phyloP scores from a whole-genome alignment of 495 filamentous ascomycete genomes.

The Echria macrotheca region DNA sequence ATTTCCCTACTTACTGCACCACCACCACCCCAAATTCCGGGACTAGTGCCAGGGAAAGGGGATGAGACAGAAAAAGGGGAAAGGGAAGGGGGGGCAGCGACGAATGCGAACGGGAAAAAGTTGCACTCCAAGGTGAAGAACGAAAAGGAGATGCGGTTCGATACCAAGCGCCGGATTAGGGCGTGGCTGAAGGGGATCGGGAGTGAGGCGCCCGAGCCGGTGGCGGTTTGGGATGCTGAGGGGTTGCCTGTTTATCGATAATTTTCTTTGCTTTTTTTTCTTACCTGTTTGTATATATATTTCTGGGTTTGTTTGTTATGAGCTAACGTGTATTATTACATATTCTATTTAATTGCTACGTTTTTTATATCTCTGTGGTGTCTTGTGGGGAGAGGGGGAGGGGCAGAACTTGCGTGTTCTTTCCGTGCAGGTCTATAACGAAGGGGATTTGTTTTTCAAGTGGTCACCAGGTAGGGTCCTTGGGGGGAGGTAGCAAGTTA shows the following conservation, averaged over 20 bases:
- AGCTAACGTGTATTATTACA: background rate
- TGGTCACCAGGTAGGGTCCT: too few species aligned
- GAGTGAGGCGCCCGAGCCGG: background rate
- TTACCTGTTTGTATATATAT: background rate
- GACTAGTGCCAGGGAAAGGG: background rate
- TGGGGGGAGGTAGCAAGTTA: too few species aligned
- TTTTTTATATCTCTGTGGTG: background rate
- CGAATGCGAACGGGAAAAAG: slow-evolving; percentile 5
- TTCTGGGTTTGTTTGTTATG: background rate
- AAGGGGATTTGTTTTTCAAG: too few species aligned
- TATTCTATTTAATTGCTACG: background rate
- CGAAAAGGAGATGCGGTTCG: slow-evolving; percentile 24
- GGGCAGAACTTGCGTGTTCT: too few species aligned
- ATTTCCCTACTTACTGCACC: too few species aligned
- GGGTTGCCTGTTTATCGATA: slow-evolving; percentile 18
- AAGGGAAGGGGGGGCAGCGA: background rate
- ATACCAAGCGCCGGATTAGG: slow-evolving; percentile 18
- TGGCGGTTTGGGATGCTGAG: slow-evolving; percentile 12
- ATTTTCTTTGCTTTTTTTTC: background rate
- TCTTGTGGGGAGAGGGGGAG: too few species aligned
- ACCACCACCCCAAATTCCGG: too few species aligned
- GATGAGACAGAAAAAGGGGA: background rate
- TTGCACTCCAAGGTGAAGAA: slow-evolving; percentile 17
- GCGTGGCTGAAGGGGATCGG: slow-evolving; percentile 21
- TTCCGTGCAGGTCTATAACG: too few species aligned